Conservation (phyloP, 1,284 basidiomycete genomes). For the Xerocomus cyaneibrunnescens region DNA sequence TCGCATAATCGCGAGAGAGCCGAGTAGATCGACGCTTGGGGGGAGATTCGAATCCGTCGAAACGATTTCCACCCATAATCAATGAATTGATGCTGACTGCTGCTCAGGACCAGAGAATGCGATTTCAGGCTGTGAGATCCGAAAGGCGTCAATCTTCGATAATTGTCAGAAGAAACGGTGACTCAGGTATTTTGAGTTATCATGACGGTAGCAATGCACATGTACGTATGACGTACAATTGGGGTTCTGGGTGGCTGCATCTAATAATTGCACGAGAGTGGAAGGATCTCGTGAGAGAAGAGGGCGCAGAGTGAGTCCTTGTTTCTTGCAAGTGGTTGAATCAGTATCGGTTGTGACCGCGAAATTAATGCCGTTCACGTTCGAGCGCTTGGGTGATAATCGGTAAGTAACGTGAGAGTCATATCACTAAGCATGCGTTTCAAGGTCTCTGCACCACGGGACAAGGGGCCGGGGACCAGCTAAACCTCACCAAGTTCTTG, state of each 20-base stretch:
- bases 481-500: neutral
- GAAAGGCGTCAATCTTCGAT: neutral
- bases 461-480: neutral
- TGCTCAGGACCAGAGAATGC: neutral
- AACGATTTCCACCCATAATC: neutral
- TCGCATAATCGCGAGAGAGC: slow-evolving; percentile 6
- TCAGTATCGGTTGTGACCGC: neutral
- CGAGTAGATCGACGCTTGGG: slow-evolving; percentile 4
- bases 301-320: neutral
- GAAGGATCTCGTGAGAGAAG: slow-evolving; percentile 9
- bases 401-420: neutral
- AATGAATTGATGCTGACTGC: neutral
- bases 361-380: slow-evolving; percentile 1
- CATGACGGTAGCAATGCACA: neutral
- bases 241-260: slow-evolving; percentile 2
- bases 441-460: neutral
- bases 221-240: slow-evolving; percentile 16
- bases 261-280: neutral
- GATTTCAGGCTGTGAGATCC: neutral
- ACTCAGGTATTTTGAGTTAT: neutral
- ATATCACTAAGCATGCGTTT: neutral
- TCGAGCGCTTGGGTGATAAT: slow-evolving; percentile 5
- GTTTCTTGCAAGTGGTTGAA: neutral
- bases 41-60: slow-evolving; percentile 9
- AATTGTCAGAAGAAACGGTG: neutral